Base-by-base conservation (phyloP, 169 alveolate genomes). In the Hepatocystis sp. region DNA sequence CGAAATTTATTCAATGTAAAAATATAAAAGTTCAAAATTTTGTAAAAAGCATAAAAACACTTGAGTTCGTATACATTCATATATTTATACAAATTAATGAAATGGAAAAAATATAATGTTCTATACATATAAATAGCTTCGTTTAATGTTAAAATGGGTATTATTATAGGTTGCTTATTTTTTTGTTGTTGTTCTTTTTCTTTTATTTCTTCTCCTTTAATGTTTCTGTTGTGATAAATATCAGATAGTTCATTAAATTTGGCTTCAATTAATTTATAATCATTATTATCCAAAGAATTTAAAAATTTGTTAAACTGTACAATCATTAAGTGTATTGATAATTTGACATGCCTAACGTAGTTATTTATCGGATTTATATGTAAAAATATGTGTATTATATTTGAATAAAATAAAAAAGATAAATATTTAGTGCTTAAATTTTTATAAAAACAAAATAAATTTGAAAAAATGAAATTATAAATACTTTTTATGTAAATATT, bases 391-490 rank as follows among this genome's bases (percentile, higher is more conserved):
- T 81, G 89, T 15, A 81, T 44, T 63, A 81, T n/a, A 63, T 81
- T 81, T n/a, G 89, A 34, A 51, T 81, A 81, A 63, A 63, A 81
- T 63, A 81, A 81, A 81, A 81, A 84, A 23, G 78, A 81, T 17
- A 81, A 25, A 63, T 81, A 55, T 63, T 81, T 81, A 63, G 17
- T 47, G 7, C 46, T 8, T 51, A 81, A 81, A n/a, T 64, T 61
- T 63, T 81, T 55, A 49, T 81, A 63, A 42, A 53, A 17, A 34
- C 17, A 25, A 61, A 81, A 63, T 28, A 81, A 13, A 30, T 51
- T 40, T 3, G 40, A 44, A 28, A 55, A 81, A 2, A 63, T 64
- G 15, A 47, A 23, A 28, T 49, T 61, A 40, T 81, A 81, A 34
- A 81, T 52, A 34, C 25, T 13, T 11, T 63, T 56, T 55, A 49